phyloP scores from a whole-genome alignment of 306 rosid species.

The Coriaria nepalensis region DNA sequence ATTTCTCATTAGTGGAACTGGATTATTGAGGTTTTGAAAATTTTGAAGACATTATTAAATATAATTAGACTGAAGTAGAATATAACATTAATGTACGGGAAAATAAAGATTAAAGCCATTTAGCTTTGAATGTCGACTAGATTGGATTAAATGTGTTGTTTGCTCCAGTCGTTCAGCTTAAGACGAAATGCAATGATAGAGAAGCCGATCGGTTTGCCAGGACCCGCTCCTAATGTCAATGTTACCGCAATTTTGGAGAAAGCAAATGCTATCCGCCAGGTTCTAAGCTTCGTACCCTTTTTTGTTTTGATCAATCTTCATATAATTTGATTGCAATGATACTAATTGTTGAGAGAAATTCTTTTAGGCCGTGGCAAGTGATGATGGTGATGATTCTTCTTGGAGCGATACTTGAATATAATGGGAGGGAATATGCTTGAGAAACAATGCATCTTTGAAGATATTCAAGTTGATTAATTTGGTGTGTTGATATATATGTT shows the following conservation, averaged over 20 bases:
- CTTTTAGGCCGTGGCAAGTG: conserved; percentile 82
- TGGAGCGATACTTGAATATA: conserved; percentile 78
- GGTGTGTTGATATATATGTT: conserved; percentile 1
- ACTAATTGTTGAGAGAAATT: conserved; percentile 10
- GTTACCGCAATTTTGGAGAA: conserved; percentile 93
- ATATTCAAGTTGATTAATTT: conserved; percentile 17
- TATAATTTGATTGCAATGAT: not conserved
- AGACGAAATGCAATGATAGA: conserved; percentile 43
- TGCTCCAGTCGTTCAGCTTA: conserved; percentile 74
- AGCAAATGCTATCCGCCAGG: conserved; percentile 97
- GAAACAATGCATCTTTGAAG: conserved; percentile 1
- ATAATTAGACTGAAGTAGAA: too few species aligned
- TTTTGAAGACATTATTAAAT: too few species aligned
- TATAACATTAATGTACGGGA: too few species aligned
- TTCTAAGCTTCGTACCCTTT: conserved; percentile 10
- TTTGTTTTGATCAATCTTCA: not conserved
- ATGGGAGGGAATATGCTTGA: not conserved
- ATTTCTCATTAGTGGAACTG: not conserved
- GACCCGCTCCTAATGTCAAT: conserved; percentile 43
- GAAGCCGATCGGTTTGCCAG: conserved; percentile 31
- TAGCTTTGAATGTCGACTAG: too few species aligned
- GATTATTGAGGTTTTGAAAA: not conserved
- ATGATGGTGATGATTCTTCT: conserved; percentile 60
- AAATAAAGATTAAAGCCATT: too few species aligned
- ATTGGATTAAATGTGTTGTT: conserved; percentile 1